Base-by-base conservation (phyloP, 106 monocot genomes). In the Dendrobium officinale region DNA sequence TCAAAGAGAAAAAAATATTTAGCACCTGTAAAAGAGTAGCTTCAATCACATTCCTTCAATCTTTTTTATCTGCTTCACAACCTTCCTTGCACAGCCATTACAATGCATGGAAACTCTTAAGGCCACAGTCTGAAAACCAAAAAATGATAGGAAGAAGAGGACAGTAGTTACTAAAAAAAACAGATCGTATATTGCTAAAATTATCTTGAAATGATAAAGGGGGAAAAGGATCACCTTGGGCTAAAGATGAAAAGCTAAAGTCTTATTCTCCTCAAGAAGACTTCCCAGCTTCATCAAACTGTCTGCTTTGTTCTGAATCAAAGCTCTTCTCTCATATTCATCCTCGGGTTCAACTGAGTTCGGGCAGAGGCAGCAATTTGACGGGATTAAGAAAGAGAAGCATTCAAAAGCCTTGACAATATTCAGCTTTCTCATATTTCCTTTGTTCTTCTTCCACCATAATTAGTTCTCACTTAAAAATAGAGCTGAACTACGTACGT, bases 61-160 rank as follows among this genome's bases (percentile, higher is more conserved):
- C 80, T 88, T 92, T 64, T 84, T 84, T 43, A 92, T 92, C 68
- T 92, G 92, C 75, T 92, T 92, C 82, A 88, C 78, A 83, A 92
- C 90, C 75, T 90, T 90, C 67, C 79, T 90, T 67, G 92, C 92
- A 79, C 90, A 92, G 5, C 88, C 90, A 81, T 86, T 85, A 83
- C 92, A 90, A 59, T 92, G 92, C 92, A 92, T 92, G 40, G 89
- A 90, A 76, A 92, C 92, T 82, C 78, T 90, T 11, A 92, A 67
- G 49, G 80, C 84, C 17, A 92, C 92, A 49, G 85, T 88, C 92
- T 92, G 67, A 56, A 75, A 9, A 75, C 37, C 17, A 37, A 16
- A 81, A 73, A 49, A 81, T 18, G 13, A 31, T 31, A 54, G 37
- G 54, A 74, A 24, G 43, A 29, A 51, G 77, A 51, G 9, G n/a